Evolutionary conservation across 192 early-diverging fungal species (phyloP).

Genomic region (Entomortierella parvispora): DNA sequence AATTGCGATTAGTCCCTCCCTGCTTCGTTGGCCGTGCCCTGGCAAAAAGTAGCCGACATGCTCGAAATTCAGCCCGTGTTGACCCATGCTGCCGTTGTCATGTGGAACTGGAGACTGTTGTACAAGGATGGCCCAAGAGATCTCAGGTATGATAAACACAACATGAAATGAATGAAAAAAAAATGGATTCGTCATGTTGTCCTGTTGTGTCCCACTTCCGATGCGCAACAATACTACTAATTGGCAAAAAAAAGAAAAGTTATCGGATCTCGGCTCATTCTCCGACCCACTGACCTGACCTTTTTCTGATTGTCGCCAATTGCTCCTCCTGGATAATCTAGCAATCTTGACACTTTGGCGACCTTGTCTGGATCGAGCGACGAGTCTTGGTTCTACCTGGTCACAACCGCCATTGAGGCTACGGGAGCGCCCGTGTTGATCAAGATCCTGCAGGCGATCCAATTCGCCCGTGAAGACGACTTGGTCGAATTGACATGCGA

Average conservation of each 20-base stretch:
- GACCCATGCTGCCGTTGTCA: slow-evolving; percentile 85
- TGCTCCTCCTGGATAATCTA: too few species aligned
- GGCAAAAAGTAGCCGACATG: slow-evolving; percentile 75
- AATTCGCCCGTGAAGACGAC: slow-evolving; percentile 63
- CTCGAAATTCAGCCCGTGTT: slow-evolving; percentile 89
- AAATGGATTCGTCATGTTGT: slow-evolving; percentile 4
- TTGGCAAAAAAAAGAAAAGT: background rate
- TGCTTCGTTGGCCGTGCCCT: slow-evolving; percentile 82
- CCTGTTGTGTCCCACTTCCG: background rate
- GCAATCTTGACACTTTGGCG: slow-evolving; percentile 84
- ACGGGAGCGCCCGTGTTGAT: slow-evolving; percentile 74
- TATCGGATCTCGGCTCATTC: background rate
- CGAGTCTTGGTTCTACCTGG: slow-evolving; percentile 98
- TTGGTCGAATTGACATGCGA: slow-evolving; percentile 59
- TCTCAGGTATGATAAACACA: slow-evolving; percentile 61
- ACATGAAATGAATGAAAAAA: background rate
- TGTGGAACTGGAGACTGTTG: slow-evolving; percentile 95
- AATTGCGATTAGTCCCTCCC: slow-evolving; percentile 69
- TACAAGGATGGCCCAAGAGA: slow-evolving; percentile 81
- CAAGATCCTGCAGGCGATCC: slow-evolving; percentile 75
- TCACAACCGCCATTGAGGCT: slow-evolving; percentile 89
- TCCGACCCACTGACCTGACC: slow-evolving; percentile 1
- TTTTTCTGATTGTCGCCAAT: slow-evolving; percentile 1
- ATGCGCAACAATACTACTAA: background rate
- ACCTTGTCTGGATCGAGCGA: slow-evolving; percentile 90